Evolutionary conservation across 306 rosid species (phyloP), one percentile per base, ranked within the genome.

Genomic region (Cucurbita maxima): DNA sequence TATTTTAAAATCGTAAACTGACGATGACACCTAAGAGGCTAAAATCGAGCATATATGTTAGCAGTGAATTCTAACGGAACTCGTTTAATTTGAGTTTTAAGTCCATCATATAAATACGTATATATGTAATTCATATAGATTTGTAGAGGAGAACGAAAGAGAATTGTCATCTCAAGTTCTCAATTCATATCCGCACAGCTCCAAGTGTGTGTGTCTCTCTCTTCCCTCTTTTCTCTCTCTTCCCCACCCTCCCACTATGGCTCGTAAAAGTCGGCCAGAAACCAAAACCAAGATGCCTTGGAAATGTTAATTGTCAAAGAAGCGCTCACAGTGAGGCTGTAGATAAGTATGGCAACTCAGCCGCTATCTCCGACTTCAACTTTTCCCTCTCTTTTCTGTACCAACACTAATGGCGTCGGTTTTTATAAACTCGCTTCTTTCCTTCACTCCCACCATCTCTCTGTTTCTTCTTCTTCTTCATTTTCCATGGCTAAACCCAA

Each of bases 331-430:
- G n/a, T 11, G 34, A 64, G 36, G 36, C 15, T 2, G 5, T 18
- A 18, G 71, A 64, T 64, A 41, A 64, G 71, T 76, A 84, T 92
- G 92, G 89, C 92, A 54, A 79, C 82, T 81, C 96, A 82, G 83
- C 87, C 79, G 78, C 81, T 76, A 74, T 84, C 83, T 6, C 86
- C 86, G 20, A 15, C 84, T 51, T 16, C 84, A 36, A 81, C 79
- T 40, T 37, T 34, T 62, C 57, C 71, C 15, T 73, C 72, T 64
- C 58, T 50, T 53, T 58, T 8, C 64, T 70, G 40, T 62, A 73
- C 62, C 54, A 72, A 13, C 54, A 22, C 56, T 47, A 54, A 67
- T 75, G 30, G 59, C 25, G 19, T 64, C 54, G 22, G 15, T 73
- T 78, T 36, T 16, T 78, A 77, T 73, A 84, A 85, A 75, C 80